A percentile compares a stretch with the other conserved stretches of the same genome.
These are phyloP conservation scores for Fusarium euwallaceae DNA, from an alignment of 2,329 filamentous ascomycete genomes.

Conservation along the genomic window DNA sequence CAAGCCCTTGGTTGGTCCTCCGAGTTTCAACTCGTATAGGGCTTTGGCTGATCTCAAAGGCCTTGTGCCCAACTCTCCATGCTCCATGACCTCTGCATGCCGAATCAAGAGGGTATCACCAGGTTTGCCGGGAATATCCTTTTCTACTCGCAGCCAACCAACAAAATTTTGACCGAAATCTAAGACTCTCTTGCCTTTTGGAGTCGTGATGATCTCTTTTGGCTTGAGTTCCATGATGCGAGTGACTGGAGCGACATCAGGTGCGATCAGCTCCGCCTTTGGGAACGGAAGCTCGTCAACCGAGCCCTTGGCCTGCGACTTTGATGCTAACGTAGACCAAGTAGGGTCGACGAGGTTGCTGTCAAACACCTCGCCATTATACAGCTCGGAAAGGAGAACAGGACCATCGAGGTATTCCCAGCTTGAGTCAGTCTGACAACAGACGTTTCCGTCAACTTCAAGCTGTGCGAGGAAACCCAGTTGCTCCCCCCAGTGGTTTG, in stretches of 20 bases:
- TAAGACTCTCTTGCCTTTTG: background rate
- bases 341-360: slow-evolving; percentile 3
- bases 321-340: background rate
- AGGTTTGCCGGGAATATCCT: background rate
- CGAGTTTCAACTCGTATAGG: background rate
- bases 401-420: slow-evolving; percentile 45
- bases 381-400: slow-evolving; percentile 9
- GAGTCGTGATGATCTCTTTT: background rate
- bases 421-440: slow-evolving; percentile 51
- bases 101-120: background rate
- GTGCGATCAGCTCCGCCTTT: background rate
- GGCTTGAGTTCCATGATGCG: slow-evolving; percentile 1
- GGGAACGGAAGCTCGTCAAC: background rate
- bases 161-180: background rate
- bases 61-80: background rate
- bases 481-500: slow-evolving; percentile 5
- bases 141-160: background rate
- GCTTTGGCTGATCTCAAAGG: slow-evolving; percentile 1
- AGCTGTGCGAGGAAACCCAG: slow-evolving; percentile 40
- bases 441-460: slow-evolving; percentile 47
- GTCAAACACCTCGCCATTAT: slow-evolving; percentile 21
- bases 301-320: background rate
- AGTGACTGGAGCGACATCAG: background rate
- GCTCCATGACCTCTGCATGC: slow-evolving; percentile 5
- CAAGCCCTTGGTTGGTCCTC: background rate